Evolutionary conservation across 345 rosid genomes (phyloP), one percentile per base, ranked within the genome.

Genomic region (Murraya koenigii): DNA sequence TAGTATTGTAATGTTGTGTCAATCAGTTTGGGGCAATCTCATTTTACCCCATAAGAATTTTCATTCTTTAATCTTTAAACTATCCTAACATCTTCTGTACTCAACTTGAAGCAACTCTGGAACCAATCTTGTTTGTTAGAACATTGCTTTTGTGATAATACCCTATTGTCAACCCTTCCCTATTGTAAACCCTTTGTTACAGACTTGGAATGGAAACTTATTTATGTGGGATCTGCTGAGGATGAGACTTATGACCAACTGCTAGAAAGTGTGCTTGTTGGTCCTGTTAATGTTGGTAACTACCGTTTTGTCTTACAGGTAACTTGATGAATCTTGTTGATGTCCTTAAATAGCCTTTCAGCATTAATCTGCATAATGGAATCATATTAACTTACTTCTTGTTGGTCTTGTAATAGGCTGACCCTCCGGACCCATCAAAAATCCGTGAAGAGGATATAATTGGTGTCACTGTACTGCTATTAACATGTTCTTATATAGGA

Each of bases 401-500:
- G 56, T 64, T 62, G 80, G 58, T 19, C 39, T 32, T 47, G 47
- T 81, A 77, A 74, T 87, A 90, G 94, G 91, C 92, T 8, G 91
- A 90, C 75, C 92, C 92, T 23, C 92, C 94, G 13, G 92, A 90
- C 64, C 90, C 94, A 52, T 86, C 87, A 41, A 90, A 88, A 82
- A 90, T 90, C 72, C 90, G 90, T 0, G 98, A 94, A 77, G 97
- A 87, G 85, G 97, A 94, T 74, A 91, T 94, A 47, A 89, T 93
- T 33, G 98, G 98, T 11, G 97, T 93, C 26, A 94, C 97, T 5
- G 97, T 94, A 36, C 85, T 94, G 65, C 81, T 94, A 56, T 75
- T 94, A 78, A 94, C 98, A 2, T 94, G 98, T 79, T 94, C 97
- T 0, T 94, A 92, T 81, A 83, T 88, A 82, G 97, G 93, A 65